Evolutionary conservation across 441 rosid genomes (phyloP).

Genomic region (Raphanus hybrid): DNA sequence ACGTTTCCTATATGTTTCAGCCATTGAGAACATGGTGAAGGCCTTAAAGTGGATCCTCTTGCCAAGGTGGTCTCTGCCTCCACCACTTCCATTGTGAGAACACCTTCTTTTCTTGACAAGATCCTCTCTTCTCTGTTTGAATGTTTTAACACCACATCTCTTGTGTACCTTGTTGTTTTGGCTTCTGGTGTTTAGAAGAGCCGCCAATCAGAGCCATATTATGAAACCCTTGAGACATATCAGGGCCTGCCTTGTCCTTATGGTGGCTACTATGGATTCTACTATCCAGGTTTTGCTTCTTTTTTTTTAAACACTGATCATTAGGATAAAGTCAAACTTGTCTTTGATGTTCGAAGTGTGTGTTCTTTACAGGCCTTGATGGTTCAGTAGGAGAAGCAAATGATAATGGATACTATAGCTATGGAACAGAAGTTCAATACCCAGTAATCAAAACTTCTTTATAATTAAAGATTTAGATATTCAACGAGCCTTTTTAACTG

Average conservation of each 20-base stretch:
- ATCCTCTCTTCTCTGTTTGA: too few relatives aligned
- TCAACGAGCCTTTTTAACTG: background rate
- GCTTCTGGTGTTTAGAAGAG: constrained; percentile 20
- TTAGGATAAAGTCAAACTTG: too few relatives aligned
- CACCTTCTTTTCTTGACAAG: too few relatives aligned
- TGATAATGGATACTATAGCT: constrained; percentile 45
- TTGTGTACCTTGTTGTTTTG: too few relatives aligned
- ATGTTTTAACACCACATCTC: too few relatives aligned
- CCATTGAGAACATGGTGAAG: too few relatives aligned
- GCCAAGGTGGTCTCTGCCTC: too few relatives aligned
- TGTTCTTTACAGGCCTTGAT: constrained; percentile 15
- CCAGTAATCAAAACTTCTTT: constrained; percentile 44
- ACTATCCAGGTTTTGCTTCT: constrained; percentile 44
- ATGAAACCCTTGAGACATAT: constrained; percentile 44
- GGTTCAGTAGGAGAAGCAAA: constrained; percentile 40
- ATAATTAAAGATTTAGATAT: background rate
- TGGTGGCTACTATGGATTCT: constrained; percentile 45
- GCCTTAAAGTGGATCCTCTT: too few relatives aligned
- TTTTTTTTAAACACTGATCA: too few relatives aligned
- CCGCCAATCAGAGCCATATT: constrained; percentile 41
- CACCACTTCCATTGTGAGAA: too few relatives aligned
- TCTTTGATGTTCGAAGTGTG: too few relatives aligned
- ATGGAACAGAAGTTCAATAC: constrained; percentile 50
- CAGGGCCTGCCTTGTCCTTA: constrained; percentile 14
- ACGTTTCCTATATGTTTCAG: too few relatives aligned